These are phyloP conservation scores for Rubroshorea leprosula DNA, from an alignment of 345 rosid species.

Conservation along the genomic window DNA sequence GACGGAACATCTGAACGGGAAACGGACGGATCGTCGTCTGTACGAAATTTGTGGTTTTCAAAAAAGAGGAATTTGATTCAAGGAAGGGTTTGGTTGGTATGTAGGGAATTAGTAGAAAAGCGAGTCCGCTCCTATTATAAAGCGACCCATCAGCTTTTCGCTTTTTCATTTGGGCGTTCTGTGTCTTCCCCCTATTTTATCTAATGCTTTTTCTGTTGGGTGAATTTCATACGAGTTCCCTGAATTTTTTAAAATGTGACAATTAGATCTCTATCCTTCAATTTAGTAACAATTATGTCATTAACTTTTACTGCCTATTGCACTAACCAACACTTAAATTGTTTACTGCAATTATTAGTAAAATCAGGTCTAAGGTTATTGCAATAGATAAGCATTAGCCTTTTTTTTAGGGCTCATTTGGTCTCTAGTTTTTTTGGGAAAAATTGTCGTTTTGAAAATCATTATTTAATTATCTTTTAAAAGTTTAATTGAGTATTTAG, in stretches of 20 bases:
- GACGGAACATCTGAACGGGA: neutral
- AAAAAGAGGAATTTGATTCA: neutral
- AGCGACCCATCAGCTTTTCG: conserved; percentile 21
- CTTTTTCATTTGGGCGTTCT: conserved; percentile 23
- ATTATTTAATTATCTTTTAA: too few relatives aligned
- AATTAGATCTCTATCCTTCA: neutral
- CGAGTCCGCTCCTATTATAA: neutral
- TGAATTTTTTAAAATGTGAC: neutral
- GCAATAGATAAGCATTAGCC: too few relatives aligned
- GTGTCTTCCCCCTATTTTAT: conserved; percentile 4
- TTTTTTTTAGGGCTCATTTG: too few relatives aligned
- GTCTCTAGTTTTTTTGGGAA: too few relatives aligned
- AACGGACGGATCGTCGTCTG: conserved; percentile 1
- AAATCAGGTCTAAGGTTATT: too few relatives aligned
- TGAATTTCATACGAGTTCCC: neutral
- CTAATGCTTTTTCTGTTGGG: neutral
- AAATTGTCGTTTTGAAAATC: too few relatives aligned
- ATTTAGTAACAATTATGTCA: too few relatives aligned
- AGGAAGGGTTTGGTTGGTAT: conserved; percentile 14
- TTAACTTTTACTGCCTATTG: too few relatives aligned
- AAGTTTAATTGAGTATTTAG: too few relatives aligned
- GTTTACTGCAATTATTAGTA: too few relatives aligned
- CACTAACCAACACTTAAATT: too few relatives aligned
- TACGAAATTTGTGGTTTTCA: neutral
- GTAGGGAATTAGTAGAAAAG: conserved; percentile 25